Evolutionary conservation across 164 flowering plant genomes (phyloP).

Genomic region (Chimonanthus salicifolius): DNA sequence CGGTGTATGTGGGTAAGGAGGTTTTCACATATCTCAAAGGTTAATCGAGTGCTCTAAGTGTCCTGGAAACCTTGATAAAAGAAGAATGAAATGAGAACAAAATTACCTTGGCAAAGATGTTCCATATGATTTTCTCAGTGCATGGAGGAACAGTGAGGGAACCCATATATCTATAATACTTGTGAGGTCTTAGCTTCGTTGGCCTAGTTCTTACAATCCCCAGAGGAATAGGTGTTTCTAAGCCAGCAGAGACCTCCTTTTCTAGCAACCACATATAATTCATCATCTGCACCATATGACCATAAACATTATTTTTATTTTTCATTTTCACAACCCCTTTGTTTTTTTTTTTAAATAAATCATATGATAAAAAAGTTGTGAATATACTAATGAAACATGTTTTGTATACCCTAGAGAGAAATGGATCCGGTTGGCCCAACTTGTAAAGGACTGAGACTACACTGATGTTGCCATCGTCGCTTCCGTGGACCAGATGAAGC

Average conservation of each 20-base stretch:
- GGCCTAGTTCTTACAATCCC: constrained; percentile 21
- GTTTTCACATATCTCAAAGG: no score
- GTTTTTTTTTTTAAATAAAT: no score
- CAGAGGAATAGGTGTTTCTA: constrained; percentile 25
- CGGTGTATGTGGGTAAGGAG: no score
- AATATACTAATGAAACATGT: neutral
- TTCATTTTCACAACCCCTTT: neutral
- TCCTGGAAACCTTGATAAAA: no score
- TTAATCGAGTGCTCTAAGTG: no score
- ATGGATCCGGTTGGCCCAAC: constrained; percentile 35
- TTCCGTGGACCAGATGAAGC: constrained; percentile 58
- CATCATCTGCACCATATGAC: constrained; percentile 19
- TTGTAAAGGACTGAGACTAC: constrained; percentile 46
- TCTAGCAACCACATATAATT: constrained; percentile 20
- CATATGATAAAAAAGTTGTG: neutral
- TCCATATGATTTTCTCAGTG: constrained; percentile 8
- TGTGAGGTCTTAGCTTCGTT: constrained; percentile 20
- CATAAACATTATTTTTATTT: no score
- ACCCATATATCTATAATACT: constrained; percentile 28
- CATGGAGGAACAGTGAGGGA: constrained; percentile 33
- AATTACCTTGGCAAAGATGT: constrained; percentile 12
- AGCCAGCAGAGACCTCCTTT: constrained; percentile 18
- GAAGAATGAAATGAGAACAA: no score
- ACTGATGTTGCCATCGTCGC: constrained; percentile 30
- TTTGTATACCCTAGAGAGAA: constrained; percentile 32